Evolutionary conservation across 1,139 yeast species (phyloP).

Genomic region (Hansenula anomala): DNA sequence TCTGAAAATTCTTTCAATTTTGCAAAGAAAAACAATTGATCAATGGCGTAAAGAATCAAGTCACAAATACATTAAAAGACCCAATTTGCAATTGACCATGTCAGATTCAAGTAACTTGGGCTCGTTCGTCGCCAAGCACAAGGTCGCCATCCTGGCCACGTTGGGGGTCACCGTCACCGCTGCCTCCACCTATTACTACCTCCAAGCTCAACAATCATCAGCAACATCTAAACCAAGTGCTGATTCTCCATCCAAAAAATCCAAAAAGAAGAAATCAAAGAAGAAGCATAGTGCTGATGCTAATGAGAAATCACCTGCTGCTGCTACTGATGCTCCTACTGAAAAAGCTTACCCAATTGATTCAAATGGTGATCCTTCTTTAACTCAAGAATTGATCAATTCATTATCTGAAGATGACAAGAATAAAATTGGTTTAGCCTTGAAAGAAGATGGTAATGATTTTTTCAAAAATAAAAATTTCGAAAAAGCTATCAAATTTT

Average conservation of each 20-base stretch:
- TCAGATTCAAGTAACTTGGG: conserved; percentile 1
- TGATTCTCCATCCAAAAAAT: no score
- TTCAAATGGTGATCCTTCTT: conserved; percentile 50
- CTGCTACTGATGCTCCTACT: conserved; percentile 13
- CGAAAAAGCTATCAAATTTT: conserved; percentile 69
- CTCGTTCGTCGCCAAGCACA: conserved; percentile 49
- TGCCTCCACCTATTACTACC: conserved; percentile 53
- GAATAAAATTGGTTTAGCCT: conserved; percentile 65
- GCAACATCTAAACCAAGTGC: conserved; percentile 10
- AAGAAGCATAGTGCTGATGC: conserved; percentile 5
- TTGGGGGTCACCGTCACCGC: conserved; percentile 60
- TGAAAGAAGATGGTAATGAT: conserved; percentile 88
- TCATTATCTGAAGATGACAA: conserved; percentile 48
- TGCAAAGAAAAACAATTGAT: no score
- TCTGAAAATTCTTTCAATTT: no score
- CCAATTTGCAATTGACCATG: no score
- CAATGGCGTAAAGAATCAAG: no score
- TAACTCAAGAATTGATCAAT: conserved; percentile 43
- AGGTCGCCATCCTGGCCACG: conserved; percentile 55
- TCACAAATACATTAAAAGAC: no score
- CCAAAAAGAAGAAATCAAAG: conserved; percentile 31
- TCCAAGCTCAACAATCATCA: conserved; percentile 27
- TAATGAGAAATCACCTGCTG: conserved; percentile 21
- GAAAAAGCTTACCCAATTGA: conserved; percentile 39
- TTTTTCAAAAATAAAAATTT: conserved; percentile 69